phyloP scores from a whole-genome alignment of 2,329 filamentous ascomycete species.

The Akanthomyces uredinophilus region DNA sequence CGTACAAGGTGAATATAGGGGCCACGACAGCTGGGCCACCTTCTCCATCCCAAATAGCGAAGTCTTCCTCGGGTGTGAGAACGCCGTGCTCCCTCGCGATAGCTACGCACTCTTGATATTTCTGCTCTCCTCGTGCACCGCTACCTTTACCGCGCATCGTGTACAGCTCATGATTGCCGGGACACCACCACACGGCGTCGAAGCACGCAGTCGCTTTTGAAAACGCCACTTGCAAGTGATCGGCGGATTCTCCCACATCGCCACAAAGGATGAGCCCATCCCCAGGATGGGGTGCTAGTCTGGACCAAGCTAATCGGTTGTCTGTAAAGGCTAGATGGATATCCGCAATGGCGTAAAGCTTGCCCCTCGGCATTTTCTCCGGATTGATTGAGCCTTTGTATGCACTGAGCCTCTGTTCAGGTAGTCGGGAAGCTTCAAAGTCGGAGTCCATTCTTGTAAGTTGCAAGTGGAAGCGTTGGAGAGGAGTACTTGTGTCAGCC shows the following conservation, averaged over 20 bases:
- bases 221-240: conserved; percentile 32
- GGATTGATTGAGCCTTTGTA: too few relatives aligned
- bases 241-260: conserved; percentile 32
- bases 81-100: conserved; percentile 47
- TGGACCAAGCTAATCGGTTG: conserved; percentile 28
- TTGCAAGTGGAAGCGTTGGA: too few relatives aligned
- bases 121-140: conserved; percentile 40
- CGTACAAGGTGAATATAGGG: conserved; percentile 55
- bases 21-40: conserved; percentile 45
- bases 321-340: conserved; percentile 31
- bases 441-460: too few relatives aligned
- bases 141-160: conserved; percentile 33
- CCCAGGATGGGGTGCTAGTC: conserved; percentile 27
- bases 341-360: conserved; percentile 34
- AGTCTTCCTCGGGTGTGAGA: conserved; percentile 52
- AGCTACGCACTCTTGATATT: conserved; percentile 51
- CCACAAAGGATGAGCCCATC: conserved; percentile 34
- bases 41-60: conserved; percentile 46
- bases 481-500: too few relatives aligned
- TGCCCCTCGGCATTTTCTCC: background rate
- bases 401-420: too few relatives aligned
- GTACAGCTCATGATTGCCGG: conserved; percentile 56
- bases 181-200: conserved; percentile 47
- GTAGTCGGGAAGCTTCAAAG: too few relatives aligned
- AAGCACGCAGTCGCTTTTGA: conserved; percentile 26